Conservation (phyloP, 176 grass and related monocot genomes). For the Juncus effusus region DNA sequence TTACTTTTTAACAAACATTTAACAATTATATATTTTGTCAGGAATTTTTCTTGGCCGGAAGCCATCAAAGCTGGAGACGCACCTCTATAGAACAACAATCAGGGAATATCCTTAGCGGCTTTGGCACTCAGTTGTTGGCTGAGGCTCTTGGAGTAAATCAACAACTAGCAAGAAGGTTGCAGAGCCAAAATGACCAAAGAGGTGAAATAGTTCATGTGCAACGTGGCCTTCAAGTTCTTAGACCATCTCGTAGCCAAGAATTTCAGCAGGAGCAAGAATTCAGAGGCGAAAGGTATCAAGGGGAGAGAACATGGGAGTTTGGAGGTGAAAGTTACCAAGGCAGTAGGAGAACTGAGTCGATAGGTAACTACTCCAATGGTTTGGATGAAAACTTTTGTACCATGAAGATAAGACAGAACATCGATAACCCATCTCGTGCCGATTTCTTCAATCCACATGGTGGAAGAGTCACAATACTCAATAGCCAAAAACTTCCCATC, state of each 20-base stretch:
- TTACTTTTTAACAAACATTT: neutral
- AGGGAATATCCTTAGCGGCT: conserved; percentile 32
- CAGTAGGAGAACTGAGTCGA: neutral
- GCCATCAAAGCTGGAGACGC: conserved; percentile 10
- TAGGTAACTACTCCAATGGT: conserved; percentile 5
- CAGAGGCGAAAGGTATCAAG: neutral
- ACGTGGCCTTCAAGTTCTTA: conserved; percentile 8
- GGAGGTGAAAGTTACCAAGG: neutral
- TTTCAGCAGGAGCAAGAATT: neutral
- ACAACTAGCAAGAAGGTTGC: conserved; percentile 22
- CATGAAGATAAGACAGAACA: conserved; percentile 30
- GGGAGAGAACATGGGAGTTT: neutral
- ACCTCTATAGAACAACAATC: neutral
- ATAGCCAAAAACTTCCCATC: conserved; percentile 39
- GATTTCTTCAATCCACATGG: conserved; percentile 35
- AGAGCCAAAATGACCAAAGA: conserved; percentile 30
- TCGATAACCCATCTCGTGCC: conserved; percentile 23
- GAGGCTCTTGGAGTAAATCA: conserved; percentile 27
- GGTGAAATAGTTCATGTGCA: conserved; percentile 41
- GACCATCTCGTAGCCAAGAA: conserved; percentile 9
- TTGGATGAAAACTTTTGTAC: conserved; percentile 39
- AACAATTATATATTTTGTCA: conserved; percentile 6
- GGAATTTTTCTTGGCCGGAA: conserved; percentile 45
- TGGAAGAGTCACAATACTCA: conserved; percentile 25
- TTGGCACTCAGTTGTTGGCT: conserved; percentile 27